phyloP scores from a whole-genome alignment of 2,329 filamentous ascomycete species.

The Neonectria ditissima region DNA sequence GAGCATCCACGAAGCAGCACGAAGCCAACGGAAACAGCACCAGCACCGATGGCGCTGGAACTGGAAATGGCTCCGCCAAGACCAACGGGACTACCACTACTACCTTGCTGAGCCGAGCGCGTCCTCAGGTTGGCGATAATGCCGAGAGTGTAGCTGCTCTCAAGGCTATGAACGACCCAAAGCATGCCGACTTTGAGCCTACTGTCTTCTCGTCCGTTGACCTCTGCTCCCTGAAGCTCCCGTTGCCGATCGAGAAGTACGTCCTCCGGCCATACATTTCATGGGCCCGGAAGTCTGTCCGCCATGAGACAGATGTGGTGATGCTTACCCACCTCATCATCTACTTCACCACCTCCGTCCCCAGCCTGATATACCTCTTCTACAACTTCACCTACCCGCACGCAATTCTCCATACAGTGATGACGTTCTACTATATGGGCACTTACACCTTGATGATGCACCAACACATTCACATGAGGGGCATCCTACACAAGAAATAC shows the following conservation, averaged over 20 bases:
- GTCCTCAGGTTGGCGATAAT: constrained; percentile 5
- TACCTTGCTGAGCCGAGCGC: constrained; percentile 15
- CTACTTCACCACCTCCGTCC: constrained; percentile 76
- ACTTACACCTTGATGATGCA: constrained; percentile 86
- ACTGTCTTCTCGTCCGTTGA: constrained; percentile 59
- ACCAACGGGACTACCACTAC: constrained; percentile 21
- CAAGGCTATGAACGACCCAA: constrained; percentile 56
- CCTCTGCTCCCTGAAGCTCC: constrained; percentile 51
- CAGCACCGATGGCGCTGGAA: constrained; percentile 25
- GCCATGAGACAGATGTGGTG: constrained; percentile 77
- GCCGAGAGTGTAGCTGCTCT: constrained; percentile 40
- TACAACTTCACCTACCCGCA: constrained; percentile 75
- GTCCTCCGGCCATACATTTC: constrained; percentile 70
- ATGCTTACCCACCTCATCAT: constrained; percentile 82
- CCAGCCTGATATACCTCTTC: constrained; percentile 75
- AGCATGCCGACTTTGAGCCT: constrained; percentile 57
- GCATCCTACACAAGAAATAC: constrained; percentile 69
- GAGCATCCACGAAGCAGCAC: constrained; percentile 13
- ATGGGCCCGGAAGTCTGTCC: constrained; percentile 67
- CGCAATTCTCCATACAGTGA: constrained; percentile 72
- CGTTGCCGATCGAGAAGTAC: constrained; percentile 57
- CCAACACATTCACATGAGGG: constrained; percentile 84
- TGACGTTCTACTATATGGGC: constrained; percentile 77
- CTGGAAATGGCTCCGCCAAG: constrained; percentile 1
- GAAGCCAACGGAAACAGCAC: constrained; percentile 9